These are phyloP conservation scores for Rhododendron griersonianum DNA, from an alignment of 148 eudicot genomes.

Conservation along the genomic window DNA sequence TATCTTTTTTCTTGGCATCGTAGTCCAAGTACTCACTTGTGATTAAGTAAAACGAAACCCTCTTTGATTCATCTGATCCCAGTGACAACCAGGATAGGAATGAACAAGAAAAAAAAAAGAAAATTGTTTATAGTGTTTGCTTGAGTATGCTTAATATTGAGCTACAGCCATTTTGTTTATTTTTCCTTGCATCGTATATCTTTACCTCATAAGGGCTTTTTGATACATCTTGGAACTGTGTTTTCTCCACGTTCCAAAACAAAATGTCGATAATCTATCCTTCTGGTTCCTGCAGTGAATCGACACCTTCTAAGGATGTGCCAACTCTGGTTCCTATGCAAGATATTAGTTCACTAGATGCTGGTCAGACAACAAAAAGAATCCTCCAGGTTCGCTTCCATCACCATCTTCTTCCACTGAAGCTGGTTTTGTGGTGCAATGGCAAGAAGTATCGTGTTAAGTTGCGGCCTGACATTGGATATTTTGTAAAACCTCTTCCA, in stretches of 20 bases:
- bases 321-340: conserved; percentile 75
- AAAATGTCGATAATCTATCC: not conserved
- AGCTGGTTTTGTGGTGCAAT: conserved; percentile 63
- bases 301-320: conserved; percentile 40
- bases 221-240: conserved; percentile 25
- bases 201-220: not conserved
- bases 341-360: conserved; percentile 58
- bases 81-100: not conserved
- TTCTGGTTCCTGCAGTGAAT: conserved; percentile 32
- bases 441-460: conserved; percentile 64
- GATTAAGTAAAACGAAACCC: not conserved
- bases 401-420: conserved; percentile 93
- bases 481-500: conserved; percentile 85
- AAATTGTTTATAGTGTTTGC: not conserved
- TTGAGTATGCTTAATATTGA: not conserved
- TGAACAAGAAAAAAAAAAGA: not conserved
- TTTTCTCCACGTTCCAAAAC: not conserved
- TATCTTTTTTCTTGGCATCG: not conserved
- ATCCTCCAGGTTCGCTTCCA: conserved; percentile 71
- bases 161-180: not conserved
- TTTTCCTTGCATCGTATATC: not conserved
- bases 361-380: conserved; percentile 54
- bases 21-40: not conserved
- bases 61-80: not conserved
- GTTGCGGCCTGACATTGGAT: conserved; percentile 94